phyloP scores from a whole-genome alignment of 177 flowering plant genomes.

The Tripterygium wilfordii region DNA sequence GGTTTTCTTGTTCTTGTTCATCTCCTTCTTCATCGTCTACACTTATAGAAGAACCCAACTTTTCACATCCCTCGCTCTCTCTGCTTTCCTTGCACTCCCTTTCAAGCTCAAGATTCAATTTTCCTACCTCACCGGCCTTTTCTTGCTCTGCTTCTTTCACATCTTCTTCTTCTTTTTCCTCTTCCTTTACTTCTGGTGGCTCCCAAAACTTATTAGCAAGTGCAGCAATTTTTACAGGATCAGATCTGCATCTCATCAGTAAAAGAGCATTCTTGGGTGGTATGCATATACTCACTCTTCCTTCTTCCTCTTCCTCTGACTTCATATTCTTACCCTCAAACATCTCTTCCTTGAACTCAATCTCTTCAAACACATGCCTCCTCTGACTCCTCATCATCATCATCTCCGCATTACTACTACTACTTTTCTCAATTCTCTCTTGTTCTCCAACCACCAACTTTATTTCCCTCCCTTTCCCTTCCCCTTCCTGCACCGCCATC shows the following conservation, averaged over 20 bases:
- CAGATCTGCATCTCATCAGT: slow-evolving; percentile 95
- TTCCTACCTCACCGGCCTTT: slow-evolving; percentile 1
- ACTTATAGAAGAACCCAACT: slow-evolving; percentile 6
- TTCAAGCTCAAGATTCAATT: slow-evolving; percentile 10
- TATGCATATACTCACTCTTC: slow-evolving; percentile 47
- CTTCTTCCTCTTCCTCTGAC: slow-evolving; percentile 25
- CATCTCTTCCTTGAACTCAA: slow-evolving; percentile 34
- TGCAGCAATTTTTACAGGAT: slow-evolving; percentile 70
- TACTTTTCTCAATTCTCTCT: slow-evolving; percentile 29
- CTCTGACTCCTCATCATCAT: slow-evolving; percentile 25
- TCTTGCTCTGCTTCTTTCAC: slow-evolving; percentile 1
- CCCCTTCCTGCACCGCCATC: slow-evolving; percentile 51
- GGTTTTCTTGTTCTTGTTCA: slow-evolving; percentile 1
- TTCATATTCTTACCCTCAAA: slow-evolving; percentile 11
- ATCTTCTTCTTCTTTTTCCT: slow-evolving; percentile 12
- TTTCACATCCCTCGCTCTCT: slow-evolving; percentile 6
- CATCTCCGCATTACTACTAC: slow-evolving; percentile 28
- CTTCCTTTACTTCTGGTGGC: slow-evolving; percentile 20
- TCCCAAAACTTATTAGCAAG: slow-evolving; percentile 69
- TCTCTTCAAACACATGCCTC: slow-evolving; percentile 44
- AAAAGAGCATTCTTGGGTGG: slow-evolving; percentile 91
- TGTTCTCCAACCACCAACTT: slow-evolving; percentile 55
- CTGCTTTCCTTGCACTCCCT: not conserved
- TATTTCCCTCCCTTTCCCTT: slow-evolving; percentile 47
- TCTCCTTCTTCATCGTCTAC: slow-evolving; percentile 9